A percentile compares a stretch with the other conserved stretches of the same genome.
phyloP scores from a whole-genome alignment of 768 basidiomycete genomes.

The Hygrophorus russula region DNA sequence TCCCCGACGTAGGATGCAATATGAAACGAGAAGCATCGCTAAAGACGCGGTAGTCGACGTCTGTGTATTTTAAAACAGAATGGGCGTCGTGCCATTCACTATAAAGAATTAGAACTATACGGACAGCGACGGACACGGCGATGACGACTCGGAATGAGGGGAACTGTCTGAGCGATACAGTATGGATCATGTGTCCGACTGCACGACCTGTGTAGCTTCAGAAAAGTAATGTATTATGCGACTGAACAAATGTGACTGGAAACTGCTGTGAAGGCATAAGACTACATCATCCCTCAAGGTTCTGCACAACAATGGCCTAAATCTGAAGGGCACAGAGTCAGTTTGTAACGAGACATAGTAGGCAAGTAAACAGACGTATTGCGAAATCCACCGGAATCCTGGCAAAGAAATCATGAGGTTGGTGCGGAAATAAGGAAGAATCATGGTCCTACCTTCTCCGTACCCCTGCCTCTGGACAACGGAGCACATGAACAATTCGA shows the following conservation, averaged over 20 bases:
- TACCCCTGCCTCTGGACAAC: slow-evolving; percentile 98
- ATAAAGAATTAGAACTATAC: slow-evolving; percentile 65
- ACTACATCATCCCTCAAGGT: not conserved
- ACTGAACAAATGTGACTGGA: not conserved
- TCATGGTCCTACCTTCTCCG: slow-evolving; percentile 63
- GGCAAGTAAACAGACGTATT: slow-evolving; percentile 64
- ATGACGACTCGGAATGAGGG: slow-evolving; percentile 43
- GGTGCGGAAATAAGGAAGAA: not conserved
- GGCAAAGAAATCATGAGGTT: slow-evolving; percentile 8
- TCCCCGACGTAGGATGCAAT: slow-evolving; percentile 29
- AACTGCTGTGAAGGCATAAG: not conserved
- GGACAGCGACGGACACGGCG: slow-evolving; percentile 42
- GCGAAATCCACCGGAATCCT: slow-evolving; percentile 94
- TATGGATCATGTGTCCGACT: not conserved
- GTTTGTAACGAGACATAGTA: slow-evolving; percentile 1
- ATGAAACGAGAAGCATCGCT: slow-evolving; percentile 79
- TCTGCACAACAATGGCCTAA: slow-evolving; percentile 13
- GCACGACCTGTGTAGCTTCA: not conserved
- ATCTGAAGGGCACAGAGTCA: slow-evolving; percentile 17
- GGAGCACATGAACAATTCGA: slow-evolving; percentile 99
- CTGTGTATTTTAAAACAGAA: slow-evolving; percentile 90
- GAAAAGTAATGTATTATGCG: not conserved
- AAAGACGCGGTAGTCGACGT: slow-evolving; percentile 94
- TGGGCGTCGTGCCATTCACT: slow-evolving; percentile 85
- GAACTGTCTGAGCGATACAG: slow-evolving; percentile 6